phyloP scores from a whole-genome alignment of 768 basidiomycete genomes.

The Collybiopsis luxurians region DNA sequence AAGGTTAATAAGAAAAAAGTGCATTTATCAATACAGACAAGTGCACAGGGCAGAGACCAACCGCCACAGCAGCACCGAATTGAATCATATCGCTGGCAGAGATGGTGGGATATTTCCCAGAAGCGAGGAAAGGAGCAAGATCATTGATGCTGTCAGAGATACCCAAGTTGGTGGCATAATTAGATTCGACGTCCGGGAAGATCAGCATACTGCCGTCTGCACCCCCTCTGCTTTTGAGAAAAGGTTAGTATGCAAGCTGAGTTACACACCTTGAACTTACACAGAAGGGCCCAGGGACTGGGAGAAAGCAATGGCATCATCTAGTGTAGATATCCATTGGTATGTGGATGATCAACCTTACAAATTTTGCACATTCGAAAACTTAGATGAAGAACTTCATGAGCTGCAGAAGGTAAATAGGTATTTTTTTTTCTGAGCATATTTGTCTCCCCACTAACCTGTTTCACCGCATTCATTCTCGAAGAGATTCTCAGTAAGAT shows the following conservation, averaged over 20 bases:
- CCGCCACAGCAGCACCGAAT: constrained; percentile 31
- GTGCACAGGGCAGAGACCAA: constrained; percentile 32
- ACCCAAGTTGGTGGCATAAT: constrained; percentile 15
- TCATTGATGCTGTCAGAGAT: constrained; percentile 16
- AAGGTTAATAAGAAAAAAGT: neutral
- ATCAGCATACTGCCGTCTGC: constrained; percentile 28
- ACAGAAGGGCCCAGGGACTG: constrained; percentile 4
- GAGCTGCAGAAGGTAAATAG: constrained; percentile 16
- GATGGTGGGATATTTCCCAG: neutral
- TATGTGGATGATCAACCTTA: constrained; percentile 8
- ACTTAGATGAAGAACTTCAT: constrained; percentile 24
- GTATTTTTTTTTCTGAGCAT: neutral
- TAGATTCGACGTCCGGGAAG: constrained; percentile 21
- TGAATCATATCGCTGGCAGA: constrained; percentile 19
- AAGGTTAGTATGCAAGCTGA: neutral
- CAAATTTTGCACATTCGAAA: constrained; percentile 17
- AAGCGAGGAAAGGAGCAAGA: constrained; percentile 5
- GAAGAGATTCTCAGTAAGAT: constrained; percentile 30
- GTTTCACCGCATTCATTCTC: constrained; percentile 31
- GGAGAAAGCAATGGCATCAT: constrained; percentile 18
- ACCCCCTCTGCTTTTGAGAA: constrained; percentile 22
- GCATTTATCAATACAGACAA: neutral
- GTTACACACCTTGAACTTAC: neutral
- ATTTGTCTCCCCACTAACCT: neutral
- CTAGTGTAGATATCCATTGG: constrained; percentile 18